Conservation (phyloP, 495 filamentous ascomycete genomes). For the Xylaria acuta region DNA sequence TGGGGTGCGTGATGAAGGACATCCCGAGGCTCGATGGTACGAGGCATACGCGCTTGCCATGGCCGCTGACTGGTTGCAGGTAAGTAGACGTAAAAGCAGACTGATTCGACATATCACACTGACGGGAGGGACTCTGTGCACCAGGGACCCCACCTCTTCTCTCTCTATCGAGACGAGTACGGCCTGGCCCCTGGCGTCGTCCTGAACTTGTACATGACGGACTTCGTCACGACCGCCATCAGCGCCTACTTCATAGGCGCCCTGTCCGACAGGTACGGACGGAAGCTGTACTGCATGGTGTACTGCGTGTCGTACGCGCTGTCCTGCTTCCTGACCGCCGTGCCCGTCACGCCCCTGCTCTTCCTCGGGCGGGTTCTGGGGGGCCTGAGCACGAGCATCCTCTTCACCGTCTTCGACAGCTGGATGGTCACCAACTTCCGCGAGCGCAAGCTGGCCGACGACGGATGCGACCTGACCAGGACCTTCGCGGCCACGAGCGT, state of each 20-base stretch:
- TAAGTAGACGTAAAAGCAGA: conserved; percentile 26
- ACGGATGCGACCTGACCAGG: conserved; percentile 45
- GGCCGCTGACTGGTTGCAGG: conserved; percentile 64
- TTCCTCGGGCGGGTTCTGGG: conserved; percentile 58
- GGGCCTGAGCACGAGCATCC: conserved; percentile 59
- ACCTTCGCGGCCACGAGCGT: conserved; percentile 60
- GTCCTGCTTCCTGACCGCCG: conserved; percentile 56
- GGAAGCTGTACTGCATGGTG: conserved; percentile 52
- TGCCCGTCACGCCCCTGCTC: conserved; percentile 46
- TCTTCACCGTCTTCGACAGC: conserved; percentile 63
- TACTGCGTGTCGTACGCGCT: conserved; percentile 58
- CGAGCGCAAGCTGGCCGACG: conserved; percentile 37
- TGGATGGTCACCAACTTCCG: conserved; percentile 65
- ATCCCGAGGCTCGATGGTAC: conserved; percentile 39
- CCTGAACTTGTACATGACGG: conserved; percentile 57
- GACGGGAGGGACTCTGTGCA: not conserved
- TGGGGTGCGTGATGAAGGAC: conserved; percentile 23
- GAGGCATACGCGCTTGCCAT: conserved; percentile 56
- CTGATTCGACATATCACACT: not conserved
- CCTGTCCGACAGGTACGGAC: conserved; percentile 58
- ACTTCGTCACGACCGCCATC: conserved; percentile 57
- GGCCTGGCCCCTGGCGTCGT: conserved; percentile 51
- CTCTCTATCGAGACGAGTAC: conserved; percentile 61
- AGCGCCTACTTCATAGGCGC: conserved; percentile 56
- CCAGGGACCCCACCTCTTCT: conserved; percentile 47